These are phyloP conservation scores for Talaromyces sp. DNA, from an alignment of 2,329 filamentous ascomycete genomes.

Conservation along the genomic window DNA sequence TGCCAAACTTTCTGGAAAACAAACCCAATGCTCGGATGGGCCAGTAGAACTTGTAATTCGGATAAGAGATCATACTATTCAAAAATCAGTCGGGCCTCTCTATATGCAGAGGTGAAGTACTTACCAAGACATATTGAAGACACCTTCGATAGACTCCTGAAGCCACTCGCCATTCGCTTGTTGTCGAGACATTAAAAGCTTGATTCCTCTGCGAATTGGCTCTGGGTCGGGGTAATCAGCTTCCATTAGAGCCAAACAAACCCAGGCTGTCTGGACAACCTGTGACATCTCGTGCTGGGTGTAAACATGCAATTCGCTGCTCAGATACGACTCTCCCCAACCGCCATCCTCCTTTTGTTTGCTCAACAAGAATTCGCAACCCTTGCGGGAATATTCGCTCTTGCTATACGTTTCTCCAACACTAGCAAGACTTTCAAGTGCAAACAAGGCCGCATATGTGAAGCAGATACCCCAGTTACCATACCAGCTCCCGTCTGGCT, in stretches of 20 bases:
- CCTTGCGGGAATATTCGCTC: constrained; percentile 65
- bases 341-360: constrained; percentile 86
- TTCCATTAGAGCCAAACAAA: constrained; percentile 74
- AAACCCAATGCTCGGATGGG: constrained; percentile 90
- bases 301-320: constrained; percentile 73
- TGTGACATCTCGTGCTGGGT: constrained; percentile 75
- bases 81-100: constrained; percentile 23
- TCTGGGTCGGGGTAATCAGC: constrained; percentile 73
- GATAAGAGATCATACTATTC: constrained; percentile 88
- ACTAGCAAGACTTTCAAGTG: constrained; percentile 76
- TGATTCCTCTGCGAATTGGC: constrained; percentile 68
- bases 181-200: constrained; percentile 80
- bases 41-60: constrained; percentile 98
- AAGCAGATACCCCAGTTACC: constrained; percentile 98
- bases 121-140: constrained; percentile 95
- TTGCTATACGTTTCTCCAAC: constrained; percentile 78
- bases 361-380: constrained; percentile 79
- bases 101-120: constrained; percentile 29
- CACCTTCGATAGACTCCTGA: constrained; percentile 93
- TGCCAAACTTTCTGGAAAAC: constrained; percentile 70
- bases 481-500: constrained; percentile 88
- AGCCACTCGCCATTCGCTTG: constrained; percentile 88
- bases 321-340: constrained; percentile 92
- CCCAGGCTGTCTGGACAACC: constrained; percentile 94
- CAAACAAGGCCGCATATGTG: constrained; percentile 96